These are phyloP conservation scores for Rhizopus stolonifer DNA, from an alignment of 371 early-diverging fungal genomes.

Conservation along the genomic window DNA sequence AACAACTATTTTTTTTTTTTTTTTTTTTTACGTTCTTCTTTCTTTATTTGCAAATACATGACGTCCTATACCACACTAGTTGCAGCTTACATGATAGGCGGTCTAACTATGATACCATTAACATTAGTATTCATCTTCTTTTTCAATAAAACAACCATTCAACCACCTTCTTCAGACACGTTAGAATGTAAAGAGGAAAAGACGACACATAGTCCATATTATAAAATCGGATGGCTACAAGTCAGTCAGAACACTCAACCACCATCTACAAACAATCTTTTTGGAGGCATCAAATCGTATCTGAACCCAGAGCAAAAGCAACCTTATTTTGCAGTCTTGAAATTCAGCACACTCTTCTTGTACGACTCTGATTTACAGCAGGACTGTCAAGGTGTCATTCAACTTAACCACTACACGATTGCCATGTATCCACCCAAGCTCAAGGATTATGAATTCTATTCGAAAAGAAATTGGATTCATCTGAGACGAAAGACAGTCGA, in stretches of 20 bases:
- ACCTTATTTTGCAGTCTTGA: constrained; percentile 75
- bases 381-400: constrained; percentile 77
- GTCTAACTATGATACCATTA: constrained; percentile 45
- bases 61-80: constrained; percentile 10
- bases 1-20: neutral
- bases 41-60: neutral
- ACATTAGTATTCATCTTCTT: constrained; percentile 11
- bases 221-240: constrained; percentile 54
- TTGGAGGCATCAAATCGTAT: constrained; percentile 39
- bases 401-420: constrained; percentile 65
- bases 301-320: constrained; percentile 25
- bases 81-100: constrained; percentile 43
- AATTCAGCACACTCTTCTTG: constrained; percentile 75
- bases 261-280: neutral
- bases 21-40: neutral
- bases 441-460: constrained; percentile 61
- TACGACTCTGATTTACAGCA: constrained; percentile 81
- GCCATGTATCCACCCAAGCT: constrained; percentile 63
- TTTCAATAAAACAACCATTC: neutral
- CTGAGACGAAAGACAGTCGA: constrained; percentile 25
- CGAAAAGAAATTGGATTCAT: constrained; percentile 53
- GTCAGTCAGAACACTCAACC: constrained; percentile 27
- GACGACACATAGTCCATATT: constrained; percentile 18
- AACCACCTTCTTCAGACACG: constrained; percentile 2
- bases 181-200: constrained; percentile 13